Evolutionary conservation across 148 eudicot species (phyloP), one percentile per base, ranked within the genome.

Genomic region (Pharnaceum exiguum): DNA sequence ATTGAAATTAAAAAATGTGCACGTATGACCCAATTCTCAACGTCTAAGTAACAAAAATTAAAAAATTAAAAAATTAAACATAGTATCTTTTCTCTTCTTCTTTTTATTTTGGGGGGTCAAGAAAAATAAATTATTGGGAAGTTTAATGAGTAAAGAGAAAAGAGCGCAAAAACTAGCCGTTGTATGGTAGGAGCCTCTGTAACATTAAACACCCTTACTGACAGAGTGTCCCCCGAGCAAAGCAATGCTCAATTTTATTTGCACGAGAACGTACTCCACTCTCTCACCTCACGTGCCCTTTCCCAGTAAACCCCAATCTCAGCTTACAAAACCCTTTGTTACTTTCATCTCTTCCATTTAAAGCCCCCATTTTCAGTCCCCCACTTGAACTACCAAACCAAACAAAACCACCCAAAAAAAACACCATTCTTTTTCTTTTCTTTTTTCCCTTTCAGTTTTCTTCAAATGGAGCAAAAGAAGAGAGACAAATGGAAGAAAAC

Each of bases 401-500:
- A 22, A 16, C 12, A 0, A 12, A 18, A 19, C 43, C 19, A 6
- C 19, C 53, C 37, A 49, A 27, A 52, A 51, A n/a, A 3, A 44
- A 51, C 21, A 60, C 51, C 38, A 15, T 2, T 26, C 18, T 33
- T 42, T 49, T 30, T 40, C 45, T 55, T 48, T 27, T 24, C 47
- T 18, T 38, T 44, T 36, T 62, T 22, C 2, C 1, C 18, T 33
- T 48, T 26, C 6, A 8, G 17, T 19, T 10, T 54, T 44, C 37
- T 1, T 5, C 5, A 2, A 4, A 62, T 55, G 44, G 52, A 51
- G 28, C 45, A n/a, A 18, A 69, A 64, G 27, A 55, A 68, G 53
- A 56, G 67, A 58, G 66, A 43, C 17, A 84, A 63, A 66, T 63
- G 71, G 78, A 71, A 67, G 70, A 48, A 38, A 56, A 28, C 13